Base-by-base conservation (phyloP, 2,329 filamentous ascomycete species). In the Colletotrichum sidae region DNA sequence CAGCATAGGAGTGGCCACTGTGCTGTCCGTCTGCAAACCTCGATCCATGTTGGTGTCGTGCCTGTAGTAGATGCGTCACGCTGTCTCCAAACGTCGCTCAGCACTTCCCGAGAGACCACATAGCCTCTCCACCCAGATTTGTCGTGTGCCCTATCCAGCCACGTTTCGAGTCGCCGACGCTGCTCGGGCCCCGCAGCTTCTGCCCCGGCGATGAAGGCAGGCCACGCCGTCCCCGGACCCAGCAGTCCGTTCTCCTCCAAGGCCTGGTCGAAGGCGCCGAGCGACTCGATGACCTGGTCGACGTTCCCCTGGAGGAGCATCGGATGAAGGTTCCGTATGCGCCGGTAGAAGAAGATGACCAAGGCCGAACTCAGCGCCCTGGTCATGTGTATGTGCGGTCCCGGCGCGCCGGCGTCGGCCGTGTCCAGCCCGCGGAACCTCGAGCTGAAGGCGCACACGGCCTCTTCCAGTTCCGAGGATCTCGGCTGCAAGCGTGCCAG, bases 331-430 rank as follows among this genome's bases (percentile, higher is more conserved):
- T 50, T 37, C 2, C 58, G 44, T 25, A 61, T 38, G 3, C 58
- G 35, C 11, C 58, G 44, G 12, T 61, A 50, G 38, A 55, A 61
- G n/a, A 55, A 61, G 11, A 55, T 56, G 44, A 50, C 46, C 2
- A 50, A 25, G 7, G 52, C 58, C 4, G 37, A 44, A 11, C 58
- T 44, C 2, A 61, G 37, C 2, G 51, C 52, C n/a, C 44, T 17
- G n/a, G 53, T 38, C 51, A 61, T 55, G 45, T 61, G 45, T 2
- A 55, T 33, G 0, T 50, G 45, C 35, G 54, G 54, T 9, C 54
- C 25, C 25, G 25, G 25, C 4, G 25, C 25, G 25, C 25, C 25
- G 25, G 25, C 4, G 3, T 25, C 25, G 25, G 25, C 25, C 25
- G 25, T 5, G 25, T 25, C 25, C 25, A 25, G 25, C 1, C 3